These are phyloP conservation scores for Solanum hybrid DNA, from an alignment of 305 asterid species.

Conservation along the genomic window DNA sequence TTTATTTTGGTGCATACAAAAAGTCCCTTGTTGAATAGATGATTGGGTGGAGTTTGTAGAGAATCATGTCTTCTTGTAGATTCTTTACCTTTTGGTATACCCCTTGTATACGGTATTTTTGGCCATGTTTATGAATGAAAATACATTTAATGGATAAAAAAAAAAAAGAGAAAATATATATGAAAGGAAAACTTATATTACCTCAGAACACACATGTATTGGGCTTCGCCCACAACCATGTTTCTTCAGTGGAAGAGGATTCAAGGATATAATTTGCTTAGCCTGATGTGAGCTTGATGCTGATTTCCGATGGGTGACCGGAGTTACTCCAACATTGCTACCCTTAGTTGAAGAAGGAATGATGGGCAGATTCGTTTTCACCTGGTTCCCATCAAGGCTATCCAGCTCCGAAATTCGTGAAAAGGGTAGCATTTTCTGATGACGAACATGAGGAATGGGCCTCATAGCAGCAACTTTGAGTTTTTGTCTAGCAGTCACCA, in stretches of 20 bases:
- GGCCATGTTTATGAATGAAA: background rate
- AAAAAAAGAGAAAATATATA: background rate
- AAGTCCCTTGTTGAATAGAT: background rate
- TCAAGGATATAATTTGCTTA: slow-evolving; percentile 79
- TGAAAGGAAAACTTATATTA: slow-evolving; percentile 12
- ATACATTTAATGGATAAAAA: background rate
- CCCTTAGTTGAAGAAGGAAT: slow-evolving; percentile 53
- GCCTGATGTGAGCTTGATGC: slow-evolving; percentile 61
- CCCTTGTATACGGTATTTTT: background rate
- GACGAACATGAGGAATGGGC: slow-evolving; percentile 91
- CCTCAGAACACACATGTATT: slow-evolving; percentile 93
- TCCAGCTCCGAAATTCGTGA: slow-evolving; percentile 44
- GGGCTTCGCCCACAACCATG: slow-evolving; percentile 94
- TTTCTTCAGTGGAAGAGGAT: slow-evolving; percentile 95
- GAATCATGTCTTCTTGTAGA: background rate
- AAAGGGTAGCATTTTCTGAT: slow-evolving; percentile 96
- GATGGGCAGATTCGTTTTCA: slow-evolving; percentile 45
- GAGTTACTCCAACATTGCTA: slow-evolving; percentile 37
- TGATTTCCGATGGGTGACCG: slow-evolving; percentile 59
- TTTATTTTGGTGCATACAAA: background rate
- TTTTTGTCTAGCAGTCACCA: slow-evolving; percentile 34
- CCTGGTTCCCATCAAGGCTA: slow-evolving; percentile 44
- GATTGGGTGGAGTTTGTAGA: background rate
- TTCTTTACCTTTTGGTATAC: background rate
- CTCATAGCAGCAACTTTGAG: slow-evolving; percentile 71